A percentile compares a stretch with the other conserved stretches of the same genome.
Evolutionary conservation across 768 basidiomycete species (phyloP).

Genomic region (Gymnopilus dilepis): DNA sequence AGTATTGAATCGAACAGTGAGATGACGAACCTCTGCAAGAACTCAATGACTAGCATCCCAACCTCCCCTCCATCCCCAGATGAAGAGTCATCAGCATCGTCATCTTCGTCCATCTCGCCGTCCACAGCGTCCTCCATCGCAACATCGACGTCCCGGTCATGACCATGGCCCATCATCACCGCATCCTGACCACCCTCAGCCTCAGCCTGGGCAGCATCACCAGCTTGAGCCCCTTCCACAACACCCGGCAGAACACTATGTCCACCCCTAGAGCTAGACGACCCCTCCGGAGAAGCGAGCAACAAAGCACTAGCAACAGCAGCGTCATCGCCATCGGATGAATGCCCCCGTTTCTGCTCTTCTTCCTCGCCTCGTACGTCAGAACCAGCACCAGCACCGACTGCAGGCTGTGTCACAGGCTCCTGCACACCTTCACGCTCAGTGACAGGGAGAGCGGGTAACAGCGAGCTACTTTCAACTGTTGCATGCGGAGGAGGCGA

Average conservation of each 20-base stretch:
- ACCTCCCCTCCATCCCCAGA: constrained; percentile 8
- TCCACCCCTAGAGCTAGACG: background rate
- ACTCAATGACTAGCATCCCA: constrained; percentile 8
- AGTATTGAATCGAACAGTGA: background rate
- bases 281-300: background rate
- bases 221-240: background rate
- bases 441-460: background rate
- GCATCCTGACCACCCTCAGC: background rate
- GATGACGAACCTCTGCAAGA: constrained; percentile 14
- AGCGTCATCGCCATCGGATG: background rate
- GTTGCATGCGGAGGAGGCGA: background rate
- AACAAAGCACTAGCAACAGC: background rate
- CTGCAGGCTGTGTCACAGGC: no score
- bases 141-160: no score
- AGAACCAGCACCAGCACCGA: background rate
- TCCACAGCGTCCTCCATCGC: background rate
- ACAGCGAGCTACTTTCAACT: background rate
- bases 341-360: no score
- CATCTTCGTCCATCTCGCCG: constrained; percentile 1
- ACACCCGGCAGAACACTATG: background rate
- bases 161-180: background rate
- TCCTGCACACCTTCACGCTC: background rate
- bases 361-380: background rate
- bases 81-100: constrained; percentile 4
- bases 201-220: background rate